A percentile compares a stretch with the other conserved stretches of the same genome.
Conservation (phyloP, 768 basidiomycete genomes). For the Collybia nuda region DNA sequence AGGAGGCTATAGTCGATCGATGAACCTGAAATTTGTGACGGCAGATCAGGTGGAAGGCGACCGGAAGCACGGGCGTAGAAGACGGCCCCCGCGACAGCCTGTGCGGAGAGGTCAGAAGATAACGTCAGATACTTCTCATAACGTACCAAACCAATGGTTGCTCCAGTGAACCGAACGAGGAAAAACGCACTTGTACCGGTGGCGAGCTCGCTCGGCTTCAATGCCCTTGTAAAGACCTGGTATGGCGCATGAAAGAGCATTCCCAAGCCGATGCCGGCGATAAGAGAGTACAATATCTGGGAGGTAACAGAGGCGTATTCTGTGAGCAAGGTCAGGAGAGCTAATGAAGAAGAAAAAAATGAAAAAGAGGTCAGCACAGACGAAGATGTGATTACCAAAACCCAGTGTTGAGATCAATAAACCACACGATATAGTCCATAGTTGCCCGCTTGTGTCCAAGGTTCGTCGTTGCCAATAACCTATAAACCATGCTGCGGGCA, state of each 20-base stretch:
- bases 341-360: slow-evolving; percentile 36
- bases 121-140: not conserved
- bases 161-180: slow-evolving; percentile 83
- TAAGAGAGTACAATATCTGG: slow-evolving; percentile 61
- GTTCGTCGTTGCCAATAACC: slow-evolving; percentile 60
- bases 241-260: slow-evolving; percentile 87
- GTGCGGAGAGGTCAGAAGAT: slow-evolving; percentile 8
- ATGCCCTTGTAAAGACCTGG: slow-evolving; percentile 69
- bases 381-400: slow-evolving; percentile 54
- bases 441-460: slow-evolving; percentile 61
- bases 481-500: slow-evolving; percentile 86
- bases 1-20: slow-evolving; percentile 57
- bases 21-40: slow-evolving; percentile 37
- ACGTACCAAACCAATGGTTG: slow-evolving; percentile 77
- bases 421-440: slow-evolving; percentile 61
- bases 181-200: slow-evolving; percentile 86
- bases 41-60: slow-evolving; percentile 48
- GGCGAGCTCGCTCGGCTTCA: slow-evolving; percentile 68
- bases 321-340: slow-evolving; percentile 64
- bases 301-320: slow-evolving; percentile 42
- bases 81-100: slow-evolving; percentile 78
- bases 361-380: slow-evolving; percentile 11
- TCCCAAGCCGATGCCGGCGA: slow-evolving; percentile 77
- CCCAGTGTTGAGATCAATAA: slow-evolving; percentile 66
- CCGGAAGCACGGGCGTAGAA: slow-evolving; percentile 55